Conservation (phyloP, 2,329 filamentous ascomycete species). For the Penicillium brevicompactum region DNA sequence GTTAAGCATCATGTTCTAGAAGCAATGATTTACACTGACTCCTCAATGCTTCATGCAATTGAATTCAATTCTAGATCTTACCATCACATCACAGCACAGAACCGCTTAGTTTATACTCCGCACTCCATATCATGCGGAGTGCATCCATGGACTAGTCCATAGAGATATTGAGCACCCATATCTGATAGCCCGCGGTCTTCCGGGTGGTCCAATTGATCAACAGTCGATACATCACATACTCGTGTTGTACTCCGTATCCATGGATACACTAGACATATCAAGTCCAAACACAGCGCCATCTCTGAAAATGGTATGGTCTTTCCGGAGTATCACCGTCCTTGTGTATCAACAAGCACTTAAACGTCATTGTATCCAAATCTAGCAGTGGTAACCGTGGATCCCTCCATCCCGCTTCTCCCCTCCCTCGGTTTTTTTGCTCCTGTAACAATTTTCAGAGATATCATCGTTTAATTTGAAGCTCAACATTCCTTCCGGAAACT, state of each 20-base stretch:
- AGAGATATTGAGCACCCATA: no score
- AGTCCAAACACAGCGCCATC: background rate
- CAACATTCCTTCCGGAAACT: conserved; percentile 31
- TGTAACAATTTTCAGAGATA: background rate
- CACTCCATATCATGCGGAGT: background rate
- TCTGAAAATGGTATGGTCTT: no score
- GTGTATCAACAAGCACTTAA: background rate
- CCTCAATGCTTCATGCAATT: no score
- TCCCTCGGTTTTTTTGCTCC: background rate
- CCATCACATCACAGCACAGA: no score
- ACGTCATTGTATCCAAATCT: background rate
- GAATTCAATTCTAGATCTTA: no score
- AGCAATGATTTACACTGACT: no score
- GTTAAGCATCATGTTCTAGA: no score
- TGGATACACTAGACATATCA: background rate
- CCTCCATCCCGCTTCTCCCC: background rate
- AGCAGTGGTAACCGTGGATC: background rate
- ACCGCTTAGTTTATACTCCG: background rate
- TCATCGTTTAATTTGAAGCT: background rate
- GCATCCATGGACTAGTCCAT: background rate
- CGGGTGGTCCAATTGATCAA: background rate
- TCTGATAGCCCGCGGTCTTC: background rate
- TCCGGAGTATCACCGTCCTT: no score
- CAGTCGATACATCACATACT: background rate
- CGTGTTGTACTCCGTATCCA: background rate